Percentiles rank a stretch among this genome's conserved stretches.
Conservation (phyloP, 176 grass and related monocot genomes). For the Aegilops sharonensis region DNA sequence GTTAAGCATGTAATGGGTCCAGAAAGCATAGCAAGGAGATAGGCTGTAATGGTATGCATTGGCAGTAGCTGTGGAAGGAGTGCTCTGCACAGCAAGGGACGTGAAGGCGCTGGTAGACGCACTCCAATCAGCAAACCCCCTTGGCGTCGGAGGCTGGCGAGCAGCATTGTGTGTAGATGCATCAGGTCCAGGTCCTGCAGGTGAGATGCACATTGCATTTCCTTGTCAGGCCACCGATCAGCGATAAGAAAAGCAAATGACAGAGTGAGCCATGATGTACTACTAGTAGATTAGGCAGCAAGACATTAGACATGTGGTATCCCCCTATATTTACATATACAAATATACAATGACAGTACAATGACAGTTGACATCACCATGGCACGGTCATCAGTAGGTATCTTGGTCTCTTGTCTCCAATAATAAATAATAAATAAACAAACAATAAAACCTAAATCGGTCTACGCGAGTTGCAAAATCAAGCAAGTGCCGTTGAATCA, state of each 20-base stretch:
- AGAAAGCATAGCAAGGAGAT: slow-evolving; percentile 37
- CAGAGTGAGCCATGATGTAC: not conserved
- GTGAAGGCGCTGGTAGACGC: slow-evolving; percentile 24
- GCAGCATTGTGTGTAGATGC: slow-evolving; percentile 16
- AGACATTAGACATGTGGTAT: not conserved
- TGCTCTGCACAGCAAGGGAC: not conserved
- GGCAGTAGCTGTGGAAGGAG: not conserved
- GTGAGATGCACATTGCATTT: not conserved
- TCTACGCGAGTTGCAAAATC: not conserved
- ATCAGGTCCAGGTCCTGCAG: slow-evolving; percentile 31
- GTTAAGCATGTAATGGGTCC: slow-evolving; percentile 43
- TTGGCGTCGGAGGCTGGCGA: not conserved
- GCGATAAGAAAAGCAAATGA: not conserved
- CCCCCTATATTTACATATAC: not conserved
- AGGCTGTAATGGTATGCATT: slow-evolving; percentile 36
- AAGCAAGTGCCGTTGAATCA: not conserved
- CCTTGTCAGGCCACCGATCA: not conserved
- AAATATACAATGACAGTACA: not conserved
- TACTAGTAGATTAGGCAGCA: not conserved
- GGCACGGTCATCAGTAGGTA: slow-evolving; percentile 1
- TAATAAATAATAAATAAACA: not conserved
- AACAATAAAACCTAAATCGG: slow-evolving; percentile 14
- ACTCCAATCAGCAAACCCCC: slow-evolving; percentile 44
- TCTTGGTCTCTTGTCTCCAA: slow-evolving; percentile 1
- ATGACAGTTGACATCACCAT: not conserved